Conservation (phyloP, 176 grass and related monocot genomes). For the Thalia dealbata region DNA sequence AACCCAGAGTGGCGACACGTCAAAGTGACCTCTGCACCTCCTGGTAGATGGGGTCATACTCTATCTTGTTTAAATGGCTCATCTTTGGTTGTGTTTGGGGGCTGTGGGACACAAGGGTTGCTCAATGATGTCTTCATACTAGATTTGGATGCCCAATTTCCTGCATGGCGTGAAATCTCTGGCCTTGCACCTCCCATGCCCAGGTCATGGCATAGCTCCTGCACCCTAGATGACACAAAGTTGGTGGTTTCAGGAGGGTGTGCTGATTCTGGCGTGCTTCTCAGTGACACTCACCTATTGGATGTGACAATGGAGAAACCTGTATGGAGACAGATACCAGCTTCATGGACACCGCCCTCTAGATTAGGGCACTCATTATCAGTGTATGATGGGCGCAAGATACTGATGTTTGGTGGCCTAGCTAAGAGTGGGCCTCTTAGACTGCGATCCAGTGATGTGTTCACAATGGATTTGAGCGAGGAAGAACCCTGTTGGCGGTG, state of each 20-base stretch:
- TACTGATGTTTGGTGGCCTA: slow-evolving; percentile 16
- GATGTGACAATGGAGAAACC: slow-evolving; percentile 22
- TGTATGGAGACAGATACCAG: slow-evolving; percentile 15
- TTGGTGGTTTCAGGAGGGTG: slow-evolving; percentile 21
- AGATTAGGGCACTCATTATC: slow-evolving; percentile 17
- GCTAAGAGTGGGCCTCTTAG: slow-evolving; percentile 16
- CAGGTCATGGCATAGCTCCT: slow-evolving; percentile 19
- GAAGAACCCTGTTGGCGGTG: slow-evolving; percentile 20
- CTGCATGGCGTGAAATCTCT: slow-evolving; percentile 17
- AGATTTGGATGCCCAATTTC: slow-evolving; percentile 19
- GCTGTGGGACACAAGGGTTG: slow-evolving; percentile 16
- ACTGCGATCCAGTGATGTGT: slow-evolving; percentile 13
- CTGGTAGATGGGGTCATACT: slow-evolving; percentile 17
- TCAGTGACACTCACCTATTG: slow-evolving; percentile 13
- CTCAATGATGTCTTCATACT: slow-evolving; percentile 22
- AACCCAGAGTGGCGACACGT: slow-evolving; percentile 16
- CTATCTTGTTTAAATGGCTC: slow-evolving; percentile 19
- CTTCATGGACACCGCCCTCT: slow-evolving; percentile 17
- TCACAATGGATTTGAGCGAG: slow-evolving; percentile 17
- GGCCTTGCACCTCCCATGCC: slow-evolving; percentile 16
- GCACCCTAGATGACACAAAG: slow-evolving; percentile 16
- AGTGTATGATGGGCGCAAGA: slow-evolving; percentile 13
- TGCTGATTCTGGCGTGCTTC: slow-evolving; percentile 18
- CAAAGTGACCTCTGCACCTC: slow-evolving; percentile 16
- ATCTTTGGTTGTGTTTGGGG: slow-evolving; percentile 17